Base-by-base conservation (phyloP, 106 monocot species). In the Apostasia ramifera region DNA sequence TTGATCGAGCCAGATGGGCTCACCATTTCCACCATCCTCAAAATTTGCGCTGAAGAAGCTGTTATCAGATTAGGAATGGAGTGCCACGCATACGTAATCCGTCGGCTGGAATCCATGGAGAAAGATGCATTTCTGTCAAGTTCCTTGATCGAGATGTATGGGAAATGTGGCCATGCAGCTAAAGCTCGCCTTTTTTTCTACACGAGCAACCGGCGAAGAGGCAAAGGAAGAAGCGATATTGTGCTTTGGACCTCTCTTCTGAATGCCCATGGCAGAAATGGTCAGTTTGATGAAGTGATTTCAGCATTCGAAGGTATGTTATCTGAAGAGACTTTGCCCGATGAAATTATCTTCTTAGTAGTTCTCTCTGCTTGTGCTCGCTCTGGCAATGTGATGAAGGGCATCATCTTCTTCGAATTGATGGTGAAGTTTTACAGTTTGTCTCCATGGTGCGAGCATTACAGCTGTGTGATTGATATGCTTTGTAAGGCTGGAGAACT, bases 171-270 rank as follows among this genome's bases (percentile, higher is more conserved):
- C 4, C 72, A 77, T 6, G 74, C 70, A n/a, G 41, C 14, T 14
- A 81, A 85, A 41, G 88, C 88, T 55, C 5, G 73, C 54, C 70
- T 66, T 8, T 81, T 79, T 40, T 92, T 92, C 54, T 78, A 72
- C 0, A 43, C 46, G 37, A 66, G 59, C 0, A 61, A 40, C 4
- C 15, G 4, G 7, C 14, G 2, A 47, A 37, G 11, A 47, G 47
- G 39, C 3, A 58, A 42, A 41, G 50, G 56, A 47, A 40, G 50
- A 63, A 76, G 76, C 13, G 88, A 92, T 39, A 71, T 85, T 4
- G 79, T 92, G 11, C 47, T 88, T 15, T 92, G 92, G 92, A 92
- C 88, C 1, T 81, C 85, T 3, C 71, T 92, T 79, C 55, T 92
- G 5, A 85, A 88, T 47, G 81, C 83, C 0, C 81, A 81, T 45